Base-by-base conservation (phyloP, 441 rosid species). In the Rhodomyrtus psidioides region DNA sequence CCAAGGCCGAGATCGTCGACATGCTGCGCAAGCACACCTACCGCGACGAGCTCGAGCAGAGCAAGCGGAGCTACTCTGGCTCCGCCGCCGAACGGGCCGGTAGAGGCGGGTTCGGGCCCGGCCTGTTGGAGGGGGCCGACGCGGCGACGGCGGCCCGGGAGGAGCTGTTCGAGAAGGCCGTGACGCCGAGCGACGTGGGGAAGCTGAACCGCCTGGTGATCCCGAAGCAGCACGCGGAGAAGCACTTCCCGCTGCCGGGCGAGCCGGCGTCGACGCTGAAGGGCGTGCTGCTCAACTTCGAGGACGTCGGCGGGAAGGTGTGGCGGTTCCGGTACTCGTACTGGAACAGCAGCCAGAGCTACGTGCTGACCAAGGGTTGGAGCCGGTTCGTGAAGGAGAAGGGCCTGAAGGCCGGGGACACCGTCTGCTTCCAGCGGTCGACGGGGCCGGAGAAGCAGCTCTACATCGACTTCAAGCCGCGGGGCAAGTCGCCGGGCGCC, bases 151-250 rank as follows among this genome's bases (percentile, higher is more conserved):
- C 30, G 2, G 83, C 60, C 30, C 26, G 59, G 58, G 84, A 82
- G 84, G 60, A 82, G 60, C 59, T 82, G 59, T 82, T 82, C 84
- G 84, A 82, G 84, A 82, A 82, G 84, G 84, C 84, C 84, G 84
- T 82, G 57, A 82, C 84, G 46, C 84, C 84, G 46, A 82, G 84
- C 59, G 84, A 82, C 58, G 84, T 82, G 26, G 84, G 84, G 84
- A 82, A 82, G 60, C 84, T 82, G 58, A 82, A 82, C 84, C 84
- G 84, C 44, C 84, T 82, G 42, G 84, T 82, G 84, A 82, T 65
- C 76, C 76, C 76, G 46, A 65, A 65, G 49, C 76, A 65, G 76
- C 76, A 65, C 76, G 76, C 76, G 27, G 84, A 82, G 84, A 82
- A 82, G 84, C 84, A 82, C 84, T 82, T 82, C 84, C 84, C 84